These are phyloP conservation scores for Salicornia ramosissima DNA, from an alignment of 148 eudicot species.

Conservation along the genomic window DNA sequence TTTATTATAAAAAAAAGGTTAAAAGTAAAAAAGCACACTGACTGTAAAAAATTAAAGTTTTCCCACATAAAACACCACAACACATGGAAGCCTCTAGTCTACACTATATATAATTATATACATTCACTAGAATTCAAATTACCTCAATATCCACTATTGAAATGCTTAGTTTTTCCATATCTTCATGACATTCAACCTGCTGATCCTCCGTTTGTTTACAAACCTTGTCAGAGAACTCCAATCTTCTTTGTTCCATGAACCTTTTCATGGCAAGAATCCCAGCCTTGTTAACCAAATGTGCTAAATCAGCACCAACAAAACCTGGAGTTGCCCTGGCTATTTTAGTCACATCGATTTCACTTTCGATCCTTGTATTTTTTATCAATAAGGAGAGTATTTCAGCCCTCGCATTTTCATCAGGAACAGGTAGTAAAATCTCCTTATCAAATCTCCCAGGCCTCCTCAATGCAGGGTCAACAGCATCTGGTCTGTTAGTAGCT, in stretches of 20 bases:
- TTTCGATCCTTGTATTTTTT: constrained; percentile 46
- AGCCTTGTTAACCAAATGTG: constrained; percentile 61
- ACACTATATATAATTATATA: too few relatives aligned
- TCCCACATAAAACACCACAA: neutral
- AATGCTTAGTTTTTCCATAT: constrained; percentile 58
- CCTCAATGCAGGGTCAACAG: constrained; percentile 83
- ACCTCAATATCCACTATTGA: constrained; percentile 86
- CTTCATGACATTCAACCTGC: constrained; percentile 53
- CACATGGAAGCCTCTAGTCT: constrained; percentile 1
- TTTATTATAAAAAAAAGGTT: neutral
- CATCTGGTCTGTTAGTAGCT: constrained; percentile 89
- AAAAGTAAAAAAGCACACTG: neutral
- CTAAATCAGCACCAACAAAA: constrained; percentile 89
- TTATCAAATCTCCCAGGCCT: constrained; percentile 86
- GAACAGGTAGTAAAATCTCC: constrained; percentile 71
- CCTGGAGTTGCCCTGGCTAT: constrained; percentile 86
- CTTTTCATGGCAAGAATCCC: constrained; percentile 81
- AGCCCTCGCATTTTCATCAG: constrained; percentile 75
- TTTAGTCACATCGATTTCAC: constrained; percentile 60
- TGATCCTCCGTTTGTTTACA: constrained; percentile 38
- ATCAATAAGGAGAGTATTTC: constrained; percentile 65
- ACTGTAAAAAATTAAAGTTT: too few relatives aligned
- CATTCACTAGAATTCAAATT: constrained; percentile 25
- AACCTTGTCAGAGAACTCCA: constrained; percentile 28
- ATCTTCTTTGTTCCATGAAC: constrained; percentile 51